Base-by-base conservation (phyloP, 169 alveolate genomes). In the Plasmodium malariae region DNA sequence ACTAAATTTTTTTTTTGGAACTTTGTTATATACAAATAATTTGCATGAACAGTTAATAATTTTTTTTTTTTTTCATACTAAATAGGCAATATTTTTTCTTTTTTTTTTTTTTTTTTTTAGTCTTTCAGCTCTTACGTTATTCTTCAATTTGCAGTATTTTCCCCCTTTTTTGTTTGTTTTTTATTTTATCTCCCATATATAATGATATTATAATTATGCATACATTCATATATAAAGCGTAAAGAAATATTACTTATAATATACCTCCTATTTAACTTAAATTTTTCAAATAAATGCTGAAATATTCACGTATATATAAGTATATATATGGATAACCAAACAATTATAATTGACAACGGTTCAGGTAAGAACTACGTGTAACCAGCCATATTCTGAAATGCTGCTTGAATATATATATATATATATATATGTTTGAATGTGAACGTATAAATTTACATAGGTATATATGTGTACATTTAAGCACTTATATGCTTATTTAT, bases 331-430 rank as follows among this genome's bases (percentile, higher is more conserved):
- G 88, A 76, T 43, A 59, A 76, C 19, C 60, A 76, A n/a, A 76
- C 88, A 26, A 62, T 76, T 60, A 36, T 76, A 65, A 76, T 76
- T 62, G 88, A 76, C 74, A 76, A 76, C 67, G 88, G 88, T 26
- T 76, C 88, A 30, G 88, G 88, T 76, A 32, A 76, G 24, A 49
- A 76, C 14, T 24, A 43, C 37, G 2, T 21, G 37, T 21, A 24
- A 55, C 49, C 36, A 48, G 28, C 26, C 17, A 14, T 48, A 48
- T 7, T 19, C 17, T 48, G 17, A 48, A 48, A 48, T 48, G 59
- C 17, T 14, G 12, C 17, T 14, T 48, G 12, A 6, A 48, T 57
- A 57, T 5, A n/a, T 24, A 19, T 17, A 57, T 24, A 5, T 57
- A 17, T 57, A 57, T 57, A 24, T n/a, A 57, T 17, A 57, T 17